Evolutionary conservation across 805 yeast genomes (phyloP).

Genomic region (Candida xyloterini): DNA sequence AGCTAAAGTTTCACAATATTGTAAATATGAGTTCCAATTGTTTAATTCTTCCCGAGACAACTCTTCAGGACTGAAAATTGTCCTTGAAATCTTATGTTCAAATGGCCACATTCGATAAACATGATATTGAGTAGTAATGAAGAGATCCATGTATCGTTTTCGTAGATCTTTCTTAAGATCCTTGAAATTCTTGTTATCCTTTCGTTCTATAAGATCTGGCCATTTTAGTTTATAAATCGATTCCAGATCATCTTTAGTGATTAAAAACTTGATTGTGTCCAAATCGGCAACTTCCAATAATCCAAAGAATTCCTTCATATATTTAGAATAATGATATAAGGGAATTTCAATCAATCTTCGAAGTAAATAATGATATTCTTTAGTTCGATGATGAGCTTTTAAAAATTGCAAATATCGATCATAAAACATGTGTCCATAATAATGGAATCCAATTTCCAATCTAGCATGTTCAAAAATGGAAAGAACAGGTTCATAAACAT

Average conservation of each 20-base stretch:
- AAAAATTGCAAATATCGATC: conserved; percentile 46
- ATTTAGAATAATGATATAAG: conserved; percentile 47
- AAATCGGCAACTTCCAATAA: conserved; percentile 35
- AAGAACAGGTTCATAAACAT: conserved; percentile 33
- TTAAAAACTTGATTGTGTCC: conserved; percentile 25
- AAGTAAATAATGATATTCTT: conserved; percentile 41
- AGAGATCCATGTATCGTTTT: conserved; percentile 49
- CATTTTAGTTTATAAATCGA: conserved; percentile 18
- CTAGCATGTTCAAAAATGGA: conserved; percentile 47
- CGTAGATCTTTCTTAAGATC: conserved; percentile 39
- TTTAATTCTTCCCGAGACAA: conserved; percentile 45
- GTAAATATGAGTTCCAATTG: conserved; percentile 58
- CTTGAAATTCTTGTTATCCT: conserved; percentile 17
- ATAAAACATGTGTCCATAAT: conserved; percentile 49
- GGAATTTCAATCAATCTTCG: conserved; percentile 56
- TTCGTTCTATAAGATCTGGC: conserved; percentile 24
- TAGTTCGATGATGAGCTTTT: conserved; percentile 22
- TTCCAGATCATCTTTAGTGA: conserved; percentile 24
- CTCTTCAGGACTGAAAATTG: conserved; percentile 38
- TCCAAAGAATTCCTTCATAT: conserved; percentile 39
- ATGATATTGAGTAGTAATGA: conserved; percentile 53
- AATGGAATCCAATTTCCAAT: conserved; percentile 48
- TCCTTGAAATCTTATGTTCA: conserved; percentile 42
- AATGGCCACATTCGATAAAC: conserved; percentile 47
- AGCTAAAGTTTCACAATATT: conserved; percentile 43